Percentiles rank a stretch among this genome's conserved stretches.
Evolutionary conservation across 2,329 filamentous ascomycete genomes (phyloP).

Genomic region (Colletotrichum spaethianum): DNA sequence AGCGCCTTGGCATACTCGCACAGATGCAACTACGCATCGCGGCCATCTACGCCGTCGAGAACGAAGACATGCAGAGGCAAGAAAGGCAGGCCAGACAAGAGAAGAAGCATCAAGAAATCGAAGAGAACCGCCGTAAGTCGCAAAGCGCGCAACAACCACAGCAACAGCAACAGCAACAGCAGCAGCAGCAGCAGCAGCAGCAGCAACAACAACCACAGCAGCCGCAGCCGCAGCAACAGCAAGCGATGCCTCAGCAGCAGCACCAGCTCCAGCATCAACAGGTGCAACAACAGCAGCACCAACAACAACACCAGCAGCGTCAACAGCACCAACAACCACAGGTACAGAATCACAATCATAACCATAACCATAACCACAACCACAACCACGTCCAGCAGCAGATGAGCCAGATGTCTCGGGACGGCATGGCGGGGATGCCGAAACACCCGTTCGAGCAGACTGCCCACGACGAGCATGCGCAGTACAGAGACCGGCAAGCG

Average conservation of each 20-base stretch:
- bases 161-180: slow-evolving; percentile 38
- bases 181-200: slow-evolving; percentile 37
- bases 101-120: slow-evolving; percentile 55
- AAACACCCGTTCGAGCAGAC: slow-evolving; percentile 42
- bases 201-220: slow-evolving; percentile 30
- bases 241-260: slow-evolving; percentile 46
- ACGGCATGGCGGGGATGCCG: slow-evolving; percentile 29
- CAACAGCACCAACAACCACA: slow-evolving; percentile 30
- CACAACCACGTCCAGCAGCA: slow-evolving; percentile 34
- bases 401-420: slow-evolving; percentile 40
- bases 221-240: slow-evolving; percentile 40
- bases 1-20: slow-evolving; percentile 56
- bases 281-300: slow-evolving; percentile 35
- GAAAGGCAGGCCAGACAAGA: slow-evolving; percentile 56
- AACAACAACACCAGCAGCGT: slow-evolving; percentile 42
- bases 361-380: slow-evolving; percentile 19
- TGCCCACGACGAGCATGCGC: slow-evolving; percentile 40
- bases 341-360: slow-evolving; percentile 27
- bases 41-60: slow-evolving; percentile 61
- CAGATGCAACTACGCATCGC: slow-evolving; percentile 59
- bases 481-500: slow-evolving; percentile 38
- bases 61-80: slow-evolving; percentile 59
- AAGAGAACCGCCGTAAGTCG: slow-evolving; percentile 50
- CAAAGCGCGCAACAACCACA: slow-evolving; percentile 48
- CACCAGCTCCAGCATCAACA: slow-evolving; percentile 40